A percentile compares a stretch with the other conserved stretches of the same genome.
These are phyloP conservation scores for Didymella keratinophila DNA, from an alignment of 2,329 filamentous ascomycete genomes.

Conservation along the genomic window DNA sequence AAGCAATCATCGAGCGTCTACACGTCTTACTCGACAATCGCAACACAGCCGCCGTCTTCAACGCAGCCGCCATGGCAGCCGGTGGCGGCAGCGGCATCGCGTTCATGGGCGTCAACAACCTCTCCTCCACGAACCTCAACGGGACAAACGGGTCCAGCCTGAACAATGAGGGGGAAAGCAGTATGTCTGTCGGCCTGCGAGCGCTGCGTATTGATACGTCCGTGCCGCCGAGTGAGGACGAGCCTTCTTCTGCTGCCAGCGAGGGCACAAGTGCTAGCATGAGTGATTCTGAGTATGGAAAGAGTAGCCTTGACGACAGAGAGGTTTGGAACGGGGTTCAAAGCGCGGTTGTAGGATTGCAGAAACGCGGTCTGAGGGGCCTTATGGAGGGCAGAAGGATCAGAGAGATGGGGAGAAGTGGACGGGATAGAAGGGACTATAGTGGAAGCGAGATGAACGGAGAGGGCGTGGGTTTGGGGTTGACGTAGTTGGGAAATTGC, in stretches of 20 bases:
- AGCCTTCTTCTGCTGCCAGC: conserved; percentile 45
- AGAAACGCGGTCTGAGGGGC: conserved; percentile 90
- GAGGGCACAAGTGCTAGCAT: conserved; percentile 43
- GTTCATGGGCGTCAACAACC: conserved; percentile 55
- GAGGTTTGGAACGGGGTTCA: conserved; percentile 83
- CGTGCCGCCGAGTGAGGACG: conserved; percentile 48
- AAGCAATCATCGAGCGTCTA: conserved; percentile 89
- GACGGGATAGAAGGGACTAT: conserved; percentile 16
- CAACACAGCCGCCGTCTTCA: conserved; percentile 96
- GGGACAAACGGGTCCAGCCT: conserved; percentile 37
- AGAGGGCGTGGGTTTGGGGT: conserved; percentile 15
- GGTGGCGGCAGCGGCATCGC: conserved; percentile 87
- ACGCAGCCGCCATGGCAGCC: conserved; percentile 96
- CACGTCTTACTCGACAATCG: conserved; percentile 89
- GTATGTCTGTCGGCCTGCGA: conserved; percentile 46
- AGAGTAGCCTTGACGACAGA: conserved; percentile 52
- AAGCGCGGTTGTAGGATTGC: conserved; percentile 90
- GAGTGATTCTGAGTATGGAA: conserved; percentile 46
- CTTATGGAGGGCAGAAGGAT: conserved; percentile 93
- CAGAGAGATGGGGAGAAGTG: conserved; percentile 69
- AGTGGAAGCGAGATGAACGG: conserved; percentile 16
- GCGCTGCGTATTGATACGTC: conserved; percentile 61
- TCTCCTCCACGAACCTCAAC: conserved; percentile 30
- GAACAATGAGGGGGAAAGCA: conserved; percentile 34
- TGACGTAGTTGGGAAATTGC: conserved; percentile 3